Evolutionary conservation across 2,329 filamentous ascomycete genomes (phyloP).

Genomic region (Neocucurbitaria cava): DNA sequence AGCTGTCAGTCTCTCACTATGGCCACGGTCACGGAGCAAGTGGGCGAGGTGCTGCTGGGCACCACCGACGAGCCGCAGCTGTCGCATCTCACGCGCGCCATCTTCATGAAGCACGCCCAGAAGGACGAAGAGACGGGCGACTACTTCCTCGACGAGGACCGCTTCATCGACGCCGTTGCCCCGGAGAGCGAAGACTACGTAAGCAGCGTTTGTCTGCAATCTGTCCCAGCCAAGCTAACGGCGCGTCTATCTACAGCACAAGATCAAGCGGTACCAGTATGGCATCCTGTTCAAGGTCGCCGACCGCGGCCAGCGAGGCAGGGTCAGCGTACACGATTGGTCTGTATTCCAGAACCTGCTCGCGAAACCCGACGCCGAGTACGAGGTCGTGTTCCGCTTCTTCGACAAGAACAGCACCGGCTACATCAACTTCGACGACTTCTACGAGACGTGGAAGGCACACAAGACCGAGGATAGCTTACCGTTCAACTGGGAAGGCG

Average conservation of each 20-base stretch:
- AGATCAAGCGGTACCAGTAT: slow-evolving; percentile 96
- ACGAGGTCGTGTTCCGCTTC: slow-evolving; percentile 96
- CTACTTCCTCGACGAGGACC: slow-evolving; percentile 78
- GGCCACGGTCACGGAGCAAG: slow-evolving; percentile 73
- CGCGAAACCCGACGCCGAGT: slow-evolving; percentile 93
- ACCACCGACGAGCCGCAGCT: slow-evolving; percentile 64
- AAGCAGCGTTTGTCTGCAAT: slow-evolving; percentile 52
- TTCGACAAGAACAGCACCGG: slow-evolving; percentile 89
- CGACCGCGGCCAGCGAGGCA: slow-evolving; percentile 76
- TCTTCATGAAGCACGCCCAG: slow-evolving; percentile 77
- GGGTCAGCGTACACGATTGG: slow-evolving; percentile 85
- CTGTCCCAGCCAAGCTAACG: slow-evolving; percentile 39
- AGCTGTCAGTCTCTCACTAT: slow-evolving; percentile 30
- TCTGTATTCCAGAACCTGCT: slow-evolving; percentile 92
- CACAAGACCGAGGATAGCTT: slow-evolving; percentile 87
- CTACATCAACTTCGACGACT: slow-evolving; percentile 86
- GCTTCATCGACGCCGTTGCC: slow-evolving; percentile 90
- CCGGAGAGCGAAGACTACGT: slow-evolving; percentile 90
- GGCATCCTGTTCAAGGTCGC: slow-evolving; percentile 91
- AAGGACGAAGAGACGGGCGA: slow-evolving; percentile 80
- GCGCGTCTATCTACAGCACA: slow-evolving; percentile 70
- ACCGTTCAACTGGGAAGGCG: slow-evolving; percentile 95
- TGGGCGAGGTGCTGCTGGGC: slow-evolving; percentile 70
- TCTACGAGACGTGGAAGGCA: slow-evolving; percentile 82
- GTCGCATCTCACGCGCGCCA: slow-evolving; percentile 75